Percentiles rank a stretch among this genome's conserved stretches.
Evolutionary conservation across 768 basidiomycete species (phyloP).

Genomic region (Auricularia sp.): DNA sequence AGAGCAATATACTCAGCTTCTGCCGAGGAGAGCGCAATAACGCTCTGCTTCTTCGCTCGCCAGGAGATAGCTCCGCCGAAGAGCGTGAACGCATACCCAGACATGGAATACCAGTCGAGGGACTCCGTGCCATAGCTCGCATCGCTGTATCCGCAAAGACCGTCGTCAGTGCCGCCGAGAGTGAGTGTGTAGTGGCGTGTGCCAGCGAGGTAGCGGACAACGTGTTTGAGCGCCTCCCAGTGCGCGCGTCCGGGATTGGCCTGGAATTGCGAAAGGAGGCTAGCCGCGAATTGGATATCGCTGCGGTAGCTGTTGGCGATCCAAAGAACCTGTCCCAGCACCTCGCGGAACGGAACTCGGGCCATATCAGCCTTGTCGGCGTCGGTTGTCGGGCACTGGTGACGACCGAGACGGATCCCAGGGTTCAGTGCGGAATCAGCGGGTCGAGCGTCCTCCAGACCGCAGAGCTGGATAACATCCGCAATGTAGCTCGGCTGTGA

Average conservation of each 20-base stretch:
- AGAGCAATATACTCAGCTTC: constrained; percentile 23
- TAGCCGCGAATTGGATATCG: constrained; percentile 10
- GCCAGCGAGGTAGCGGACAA: constrained; percentile 10
- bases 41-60: constrained; percentile 18
- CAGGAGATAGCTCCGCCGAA: constrained; percentile 17
- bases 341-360: constrained; percentile 12
- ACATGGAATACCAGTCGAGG: constrained; percentile 22
- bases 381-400: neutral
- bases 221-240: constrained; percentile 11
- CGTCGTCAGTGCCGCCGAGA: constrained; percentile 10
- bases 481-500: too few relatives aligned
- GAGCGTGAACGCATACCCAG: constrained; percentile 22
- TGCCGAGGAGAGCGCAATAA: constrained; percentile 16
- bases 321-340: constrained; percentile 25
- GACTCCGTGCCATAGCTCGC: constrained; percentile 22
- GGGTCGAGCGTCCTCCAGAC: too few relatives aligned
- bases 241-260: constrained; percentile 10
- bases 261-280: constrained; percentile 17
- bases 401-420: too few relatives aligned
- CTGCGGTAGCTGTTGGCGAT: constrained; percentile 9
- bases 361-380: constrained; percentile 3
- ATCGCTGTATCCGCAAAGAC: constrained; percentile 13
- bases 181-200: constrained; percentile 14
- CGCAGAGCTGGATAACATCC: too few relatives aligned
- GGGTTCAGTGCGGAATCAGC: too few relatives aligned